These are phyloP conservation scores for Aspergillus versicolor DNA, from an alignment of 2,329 filamentous ascomycete genomes.

Conservation along the genomic window DNA sequence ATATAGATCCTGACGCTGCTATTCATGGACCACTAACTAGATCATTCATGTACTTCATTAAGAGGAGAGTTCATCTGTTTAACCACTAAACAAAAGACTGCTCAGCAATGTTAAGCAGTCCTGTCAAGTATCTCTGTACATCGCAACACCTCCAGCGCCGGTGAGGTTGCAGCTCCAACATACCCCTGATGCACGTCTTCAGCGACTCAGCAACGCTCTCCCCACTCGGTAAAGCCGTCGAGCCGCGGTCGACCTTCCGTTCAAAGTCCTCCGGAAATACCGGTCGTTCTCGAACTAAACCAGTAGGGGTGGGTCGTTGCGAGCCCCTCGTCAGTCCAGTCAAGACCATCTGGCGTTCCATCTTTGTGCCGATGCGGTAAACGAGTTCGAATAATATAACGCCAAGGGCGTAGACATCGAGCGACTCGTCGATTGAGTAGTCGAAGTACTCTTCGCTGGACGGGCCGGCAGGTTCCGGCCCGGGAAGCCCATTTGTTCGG, in stretches of 20 bases:
- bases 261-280: slow-evolving; percentile 40
- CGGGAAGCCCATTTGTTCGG: slow-evolving; percentile 8
- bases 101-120: slow-evolving; percentile 22
- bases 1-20: no score
- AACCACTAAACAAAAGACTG: background rate
- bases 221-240: slow-evolving; percentile 23
- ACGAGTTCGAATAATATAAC: slow-evolving; percentile 64
- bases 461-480: background rate
- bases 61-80: no score
- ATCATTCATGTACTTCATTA: no score
- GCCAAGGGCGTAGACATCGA: slow-evolving; percentile 63
- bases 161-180: slow-evolving; percentile 40
- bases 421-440: slow-evolving; percentile 48
- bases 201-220: slow-evolving; percentile 33
- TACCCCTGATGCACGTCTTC: slow-evolving; percentile 40
- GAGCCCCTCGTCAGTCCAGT: slow-evolving; percentile 36
- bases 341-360: slow-evolving; percentile 48
- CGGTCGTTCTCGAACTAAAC: slow-evolving; percentile 11
- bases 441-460: slow-evolving; percentile 14
- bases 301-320: slow-evolving; percentile 1
- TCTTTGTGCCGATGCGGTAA: slow-evolving; percentile 53
- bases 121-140: slow-evolving; percentile 35
- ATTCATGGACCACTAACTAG: no score
- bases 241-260: slow-evolving; percentile 36
- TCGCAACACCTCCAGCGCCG: slow-evolving; percentile 39